Evolutionary conservation across 805 yeast species (phyloP), one percentile per base, ranked within the genome.

Genomic region (Metschnikowia lochheadii): DNA sequence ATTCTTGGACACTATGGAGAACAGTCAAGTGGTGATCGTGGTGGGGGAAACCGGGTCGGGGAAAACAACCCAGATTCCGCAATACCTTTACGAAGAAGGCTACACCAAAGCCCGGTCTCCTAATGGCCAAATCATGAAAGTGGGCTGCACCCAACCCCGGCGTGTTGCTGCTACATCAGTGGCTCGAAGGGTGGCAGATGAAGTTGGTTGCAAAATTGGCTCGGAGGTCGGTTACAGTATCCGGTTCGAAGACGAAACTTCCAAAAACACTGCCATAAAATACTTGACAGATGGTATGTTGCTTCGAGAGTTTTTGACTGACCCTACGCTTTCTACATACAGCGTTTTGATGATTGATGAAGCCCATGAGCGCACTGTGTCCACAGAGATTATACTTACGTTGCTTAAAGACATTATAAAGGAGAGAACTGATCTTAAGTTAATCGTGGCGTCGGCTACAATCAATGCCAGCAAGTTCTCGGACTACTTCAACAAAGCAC

Each of bases 231-330:
- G 99, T 7, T 92, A 92, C 62, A 78, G 85, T 5, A 80, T 92
- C 49, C 76, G 98, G 54, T 92, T 94, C 66, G 99, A 94, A 51
- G 95, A 91, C 54, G 77, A 75, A 50, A 80, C 90, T 0, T 75
- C 81, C 35, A 76, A 76, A 1, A 71, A 75, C 15, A 94, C 99
- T 0, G 67, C 77, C 13, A 76, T 94, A 47, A 92, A 92, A 70
- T 94, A 94, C 67, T 80, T 91, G 81, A 94, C 99, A 0, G 99
- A 94, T 66, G 99, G 99, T 77, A 88, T 90, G 89, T 75, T 94
- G 18, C 72, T 91, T 33, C 70, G 97, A 51, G 99, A 94, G 67
- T 85, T 89, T 56, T 68, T 91, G 33, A 72, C 78, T 1, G 97
- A 91, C 63, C 88, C 95, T 0, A 80, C 80, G 40, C 67, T 91